Percentiles rank a stretch among this genome's conserved stretches.
Conservation (phyloP, 2,329 filamentous ascomycete genomes). For the Coniochaeta hoffmannii region DNA sequence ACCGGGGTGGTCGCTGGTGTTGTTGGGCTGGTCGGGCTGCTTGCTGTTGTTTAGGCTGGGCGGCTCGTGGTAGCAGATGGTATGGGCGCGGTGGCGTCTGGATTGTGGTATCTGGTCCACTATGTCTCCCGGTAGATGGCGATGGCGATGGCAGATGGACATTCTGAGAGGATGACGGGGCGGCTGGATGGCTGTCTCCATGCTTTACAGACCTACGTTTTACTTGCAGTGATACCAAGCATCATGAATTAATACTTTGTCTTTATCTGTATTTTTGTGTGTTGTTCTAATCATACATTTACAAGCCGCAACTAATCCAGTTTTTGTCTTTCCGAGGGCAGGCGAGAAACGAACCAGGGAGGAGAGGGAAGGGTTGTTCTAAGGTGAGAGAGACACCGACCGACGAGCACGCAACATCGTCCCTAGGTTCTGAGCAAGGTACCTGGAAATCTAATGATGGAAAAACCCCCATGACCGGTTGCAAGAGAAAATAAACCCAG, state of each 20-base stretch:
- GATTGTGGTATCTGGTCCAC: background rate
- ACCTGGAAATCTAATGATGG: background rate
- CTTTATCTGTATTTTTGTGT: conserved; percentile 4
- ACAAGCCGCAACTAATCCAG: conserved; percentile 4
- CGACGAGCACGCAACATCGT: background rate
- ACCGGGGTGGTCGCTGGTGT: background rate
- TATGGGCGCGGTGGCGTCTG: background rate
- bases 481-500: background rate
- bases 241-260: background rate
- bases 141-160: background rate
- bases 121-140: background rate
- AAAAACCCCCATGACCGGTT: background rate
- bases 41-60: background rate
- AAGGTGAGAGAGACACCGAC: background rate
- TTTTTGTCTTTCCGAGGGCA: conserved; percentile 4
- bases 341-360: background rate
- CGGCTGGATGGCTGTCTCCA: background rate
- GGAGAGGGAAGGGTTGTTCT: background rate
- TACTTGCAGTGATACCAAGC: background rate
- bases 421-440: background rate
- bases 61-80: background rate
- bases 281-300: conserved; percentile 7
- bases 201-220: background rate
- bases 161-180: background rate
- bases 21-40: background rate